Base-by-base conservation (phyloP, 2,329 filamentous ascomycete species). In the Ceratocystis cacaofunesta region DNA sequence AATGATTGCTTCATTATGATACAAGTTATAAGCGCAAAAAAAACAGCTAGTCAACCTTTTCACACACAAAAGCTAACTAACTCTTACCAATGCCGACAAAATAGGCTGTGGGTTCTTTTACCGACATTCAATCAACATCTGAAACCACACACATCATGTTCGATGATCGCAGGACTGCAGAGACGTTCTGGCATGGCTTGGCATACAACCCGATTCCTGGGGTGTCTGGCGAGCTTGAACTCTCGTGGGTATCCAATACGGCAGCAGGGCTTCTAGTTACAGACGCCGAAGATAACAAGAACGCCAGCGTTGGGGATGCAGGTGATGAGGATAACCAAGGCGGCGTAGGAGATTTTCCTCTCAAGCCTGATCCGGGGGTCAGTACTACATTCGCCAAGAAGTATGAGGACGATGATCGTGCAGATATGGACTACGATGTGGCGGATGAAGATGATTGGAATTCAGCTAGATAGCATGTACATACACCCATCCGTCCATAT, bases 81-180 rank as follows among this genome's bases (percentile, higher is more conserved):
- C 17, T 12, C 36, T 41, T 50, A 32, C 3, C 30, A 63, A 22
- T 44, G 36, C 19, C 8, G 1, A 63, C 12, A n/a, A 15, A 12
- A 19, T 15, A 86, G 84, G 82, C 82, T 68, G 76, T 86, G 41
- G 84, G 84, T 63, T 84, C 86, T 67, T 86, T 85, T 69, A 80
- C 80, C 44, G 80, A 81, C 36, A 80, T 87, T 36, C 78, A 83
- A 43, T 76, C 77, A 3, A 77, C 76, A 2, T 73, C 78, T 0
- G 68, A 74, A 1, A 72, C 74, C 0, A 82, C 84, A 1, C 76
- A 80, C 64, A 80, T 88, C 63, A 81, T 80, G 5, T 88, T 88
- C 72, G 84, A 82, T 66, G 84, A 88, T 70, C 82, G 85, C 66
- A 83, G 83, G 71, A 86, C 86, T 15, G 89, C 87, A 3, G 89